Base-by-base conservation (phyloP, 2,329 filamentous ascomycete genomes). In the Pseudogymnoascus sp. region DNA sequence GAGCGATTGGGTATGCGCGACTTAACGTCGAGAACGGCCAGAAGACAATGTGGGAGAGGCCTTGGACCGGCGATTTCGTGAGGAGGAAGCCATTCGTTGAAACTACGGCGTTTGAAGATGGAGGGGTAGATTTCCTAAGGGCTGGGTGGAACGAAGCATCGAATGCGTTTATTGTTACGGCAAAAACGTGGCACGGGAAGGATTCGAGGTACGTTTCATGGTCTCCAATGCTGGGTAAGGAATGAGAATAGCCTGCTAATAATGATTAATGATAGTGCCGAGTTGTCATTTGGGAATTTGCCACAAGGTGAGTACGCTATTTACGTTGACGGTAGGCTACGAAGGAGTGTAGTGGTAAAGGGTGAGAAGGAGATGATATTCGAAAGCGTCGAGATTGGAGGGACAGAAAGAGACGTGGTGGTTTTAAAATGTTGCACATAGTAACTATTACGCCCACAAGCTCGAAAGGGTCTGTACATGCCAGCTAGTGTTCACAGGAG, bases 11-110 rank as follows among this genome's bases (percentile, higher is more conserved):
- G 0, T 77, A 77, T 52, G 69, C 69, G 4, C 65, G 74, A 19
- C 64, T 76, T 19, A 76, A 77, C 63, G 71, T 76, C 10, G 61
- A 66, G 4, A 69, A 75, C 63, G 75, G 75, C 11, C 72, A 73
- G 67, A 72, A 69, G 65, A 72, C 62, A 38, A 73, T 75, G 69
- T 77, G 68, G 67, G 72, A 73, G 31, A 19, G 62, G n/a, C 72
- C 73, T 1, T 74, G 72, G 70, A 69, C 66, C 0, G 23, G 43
- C 2, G 23, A 52, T 3, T 29, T 52, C 29, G 43, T 52, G 14
- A 52, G 23, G 23, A 61, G 59, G 12, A 67, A 72, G 37, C 62
- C 62, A 2, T 61, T 31, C 4, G 31, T 63, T 12, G 58, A 61
- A 12, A 37, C 31, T 10, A 41, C 52, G 2, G 23, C 26, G 6